Evolutionary conservation across 345 rosid species (phyloP), one percentile per base, ranked within the genome.

Genomic region (Sonneratia alba): DNA sequence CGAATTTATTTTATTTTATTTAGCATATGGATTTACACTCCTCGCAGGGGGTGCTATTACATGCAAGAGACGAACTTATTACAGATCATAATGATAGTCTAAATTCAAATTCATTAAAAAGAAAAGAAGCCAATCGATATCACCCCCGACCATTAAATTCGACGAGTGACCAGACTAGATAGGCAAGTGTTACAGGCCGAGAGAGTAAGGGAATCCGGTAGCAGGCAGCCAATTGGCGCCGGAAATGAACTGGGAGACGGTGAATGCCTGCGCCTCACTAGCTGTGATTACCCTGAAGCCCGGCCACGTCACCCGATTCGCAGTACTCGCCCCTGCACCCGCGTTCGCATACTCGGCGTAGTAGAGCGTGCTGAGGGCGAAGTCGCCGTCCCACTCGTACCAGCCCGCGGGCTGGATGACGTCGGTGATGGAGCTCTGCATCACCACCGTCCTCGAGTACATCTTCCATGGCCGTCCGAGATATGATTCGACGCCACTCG

Each of bases 391-490:
- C 93, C 97, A 91, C 66, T 77, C 81, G 53, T 10, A 79, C 95
- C 92, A 89, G 13, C 97, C 95, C 6, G 78, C 89, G 3, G 93
- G 88, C 36, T 82, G 24, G 55, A 89, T 83, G 48, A 91, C 71
- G 55, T 87, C 79, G 22, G 88, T 85, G 18, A 89, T 85, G 0
- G 59, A 79, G 18, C 87, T 77, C 36, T 83, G 89, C 91, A 87
- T 89, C 36, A 91, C 57, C 27, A 91, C 78, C 0, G 97, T 89
- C 67, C 89, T 79, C 6, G 97, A 91, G 47, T 86, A 81, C 56
- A 0, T 16, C 74, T 81, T 87, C 97, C 93, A 91, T 1, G 97
- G 97, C 72, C 97, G 78, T 15, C 97, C 97, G 32, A 91, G 72
- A 67, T 83, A 91, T 7, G 89, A 76, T 27, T 66, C 66, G 38